A percentile compares a stretch with the other conserved stretches of the same genome.
Evolutionary conservation across 345 rosid genomes (phyloP).

Genomic region (Aquilaria sinensis): DNA sequence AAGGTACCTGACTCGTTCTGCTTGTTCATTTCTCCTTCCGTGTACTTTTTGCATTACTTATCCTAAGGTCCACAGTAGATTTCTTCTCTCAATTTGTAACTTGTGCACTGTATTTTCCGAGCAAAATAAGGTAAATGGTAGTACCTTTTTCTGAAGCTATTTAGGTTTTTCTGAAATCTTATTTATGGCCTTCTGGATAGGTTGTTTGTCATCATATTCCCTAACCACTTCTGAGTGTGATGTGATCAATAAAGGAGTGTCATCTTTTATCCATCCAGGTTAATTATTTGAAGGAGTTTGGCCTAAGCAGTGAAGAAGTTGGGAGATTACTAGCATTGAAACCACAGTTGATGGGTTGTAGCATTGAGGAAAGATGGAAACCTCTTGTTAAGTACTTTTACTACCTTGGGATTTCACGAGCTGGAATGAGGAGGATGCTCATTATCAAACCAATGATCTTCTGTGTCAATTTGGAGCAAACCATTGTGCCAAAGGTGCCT

Average conservation of each 20-base stretch:
- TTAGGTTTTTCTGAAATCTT: not conserved
- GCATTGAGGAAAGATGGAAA: constrained; percentile 83
- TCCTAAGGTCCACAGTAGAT: too few species aligned
- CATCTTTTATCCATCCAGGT: constrained; percentile 38
- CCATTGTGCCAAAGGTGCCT: constrained; percentile 67
- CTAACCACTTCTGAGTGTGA: not conserved
- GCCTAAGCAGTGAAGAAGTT: constrained; percentile 60
- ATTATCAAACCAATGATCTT: constrained; percentile 74
- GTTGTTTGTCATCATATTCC: too few species aligned
- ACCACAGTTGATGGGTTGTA: constrained; percentile 81
- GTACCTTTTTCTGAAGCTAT: not conserved
- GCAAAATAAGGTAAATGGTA: not conserved
- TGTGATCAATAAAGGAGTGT: constrained; percentile 4
- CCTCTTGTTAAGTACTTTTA: constrained; percentile 80
- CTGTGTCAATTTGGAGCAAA: constrained; percentile 65
- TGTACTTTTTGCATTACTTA: not conserved
- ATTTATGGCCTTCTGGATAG: not conserved
- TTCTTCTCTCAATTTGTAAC: too few species aligned
- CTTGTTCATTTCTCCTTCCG: constrained; percentile 2
- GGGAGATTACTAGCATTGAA: constrained; percentile 77
- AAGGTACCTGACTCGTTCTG: constrained; percentile 40
- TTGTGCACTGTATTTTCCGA: too few species aligned
- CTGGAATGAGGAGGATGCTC: constrained; percentile 91
- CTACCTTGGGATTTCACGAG: constrained; percentile 77
- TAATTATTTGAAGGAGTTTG: constrained; percentile 79